Evolutionary conservation across 1,284 basidiomycete species (phyloP).

Genomic region (Ceratobasidium papillatum): DNA sequence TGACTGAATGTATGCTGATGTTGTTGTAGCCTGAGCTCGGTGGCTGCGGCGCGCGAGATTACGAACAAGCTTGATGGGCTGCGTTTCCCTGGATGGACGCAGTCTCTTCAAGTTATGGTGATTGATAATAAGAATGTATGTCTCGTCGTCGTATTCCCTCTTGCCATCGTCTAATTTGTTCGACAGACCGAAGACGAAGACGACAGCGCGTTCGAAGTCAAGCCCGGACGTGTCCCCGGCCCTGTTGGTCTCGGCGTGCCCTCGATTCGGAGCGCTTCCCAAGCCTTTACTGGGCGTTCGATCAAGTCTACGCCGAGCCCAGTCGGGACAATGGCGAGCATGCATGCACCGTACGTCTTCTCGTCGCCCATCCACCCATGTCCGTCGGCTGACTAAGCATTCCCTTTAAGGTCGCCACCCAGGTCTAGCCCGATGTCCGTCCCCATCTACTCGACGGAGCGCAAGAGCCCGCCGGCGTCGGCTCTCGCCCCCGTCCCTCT

Average conservation of each 20-base stretch:
- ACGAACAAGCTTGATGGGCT: conserved; percentile 10
- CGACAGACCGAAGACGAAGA: background rate
- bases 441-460: conserved; percentile 29
- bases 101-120: conserved; percentile 19
- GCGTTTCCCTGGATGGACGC: conserved; percentile 29
- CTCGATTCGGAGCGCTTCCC: conserved; percentile 21
- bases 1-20: conserved; percentile 4
- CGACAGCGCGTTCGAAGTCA: conserved; percentile 23
- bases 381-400: background rate
- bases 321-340: conserved; percentile 23
- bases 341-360: conserved; percentile 15
- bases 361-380: background rate
- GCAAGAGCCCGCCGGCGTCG: conserved; percentile 14
- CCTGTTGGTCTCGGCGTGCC: conserved; percentile 26
- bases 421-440: background rate
- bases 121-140: conserved; percentile 31
- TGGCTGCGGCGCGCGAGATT: conserved; percentile 19
- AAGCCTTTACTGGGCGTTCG: conserved; percentile 19
- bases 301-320: background rate
- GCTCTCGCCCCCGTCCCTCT: background rate
- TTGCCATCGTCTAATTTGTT: background rate
- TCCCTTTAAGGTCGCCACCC: background rate
- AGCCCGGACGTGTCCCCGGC: conserved; percentile 16
- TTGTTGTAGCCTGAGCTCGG: conserved; percentile 6
- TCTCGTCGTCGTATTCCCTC: background rate